Evolutionary conservation across 352 stramenopile genomes (phyloP), one percentile per base, ranked within the genome.

Genomic region (Phytophthora foliorum): DNA sequence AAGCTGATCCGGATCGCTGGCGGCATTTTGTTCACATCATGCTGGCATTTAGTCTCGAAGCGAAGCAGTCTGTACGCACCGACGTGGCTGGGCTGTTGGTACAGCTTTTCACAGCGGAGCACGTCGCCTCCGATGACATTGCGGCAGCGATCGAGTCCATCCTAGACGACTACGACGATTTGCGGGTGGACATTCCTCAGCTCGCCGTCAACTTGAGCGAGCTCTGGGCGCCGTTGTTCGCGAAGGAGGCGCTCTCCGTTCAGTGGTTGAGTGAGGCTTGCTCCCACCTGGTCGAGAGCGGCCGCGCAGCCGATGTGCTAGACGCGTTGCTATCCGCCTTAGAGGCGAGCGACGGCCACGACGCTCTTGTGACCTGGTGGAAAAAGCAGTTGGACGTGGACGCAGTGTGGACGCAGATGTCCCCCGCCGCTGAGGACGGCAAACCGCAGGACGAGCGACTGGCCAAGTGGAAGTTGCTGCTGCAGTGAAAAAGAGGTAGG

Each of bases 181-280:
- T 91, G 42, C 81, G 81, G 27, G 82, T 95, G 16, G 87, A 95
- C 64, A 84, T 95, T 24, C 87, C 87, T n/a, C 78, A 78, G 24
- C 62, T 93, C 29, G 81, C 71, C 11, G 49, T 65, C 10, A 91
- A 88, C 44, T 57, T 90, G 46, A 82, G 84, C 19, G 82, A 92
- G 17, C 53, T 95, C 4, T 90, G 67, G 77, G 75, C 72, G 7
- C 67, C 77, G n/a, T 52, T 95, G 67, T 91, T 95, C 50, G 64
- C 75, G n/a, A 78, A 81, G 34, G 24, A 81, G 9, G 56, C 67
- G 17, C 64, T 95, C 1, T 75, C 76, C 16, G 44, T 92, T 2
- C 45, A 52, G 0, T 95, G 85, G 85, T 59, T 95, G 25, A 64
- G 73, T 44, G 78, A 89, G 19, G 72, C 69, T 10, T 72, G 63